Percentiles rank a stretch among this genome's conserved stretches.
Evolutionary conservation across 495 filamentous ascomycete genomes (phyloP).

Genomic region (Rhizodiscina lignyota): DNA sequence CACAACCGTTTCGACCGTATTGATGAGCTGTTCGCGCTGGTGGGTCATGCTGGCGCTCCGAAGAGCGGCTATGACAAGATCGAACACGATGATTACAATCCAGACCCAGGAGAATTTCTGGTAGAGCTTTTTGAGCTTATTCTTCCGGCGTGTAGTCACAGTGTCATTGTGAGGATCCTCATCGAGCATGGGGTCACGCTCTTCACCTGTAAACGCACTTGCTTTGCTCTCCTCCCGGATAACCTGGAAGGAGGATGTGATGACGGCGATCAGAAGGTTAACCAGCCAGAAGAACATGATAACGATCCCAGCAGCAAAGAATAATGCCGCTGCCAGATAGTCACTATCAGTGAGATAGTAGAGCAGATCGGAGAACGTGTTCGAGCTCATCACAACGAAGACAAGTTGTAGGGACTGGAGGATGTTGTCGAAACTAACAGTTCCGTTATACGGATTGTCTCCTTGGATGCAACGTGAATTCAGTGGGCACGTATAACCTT

Average conservation of each 20-base stretch:
- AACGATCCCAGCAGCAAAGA: conserved; percentile 73
- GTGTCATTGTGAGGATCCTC: conserved; percentile 13
- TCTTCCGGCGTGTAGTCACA: conserved; percentile 27
- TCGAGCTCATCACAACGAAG: conserved; percentile 97
- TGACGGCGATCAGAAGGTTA: conserved; percentile 93
- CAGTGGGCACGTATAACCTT: conserved; percentile 81
- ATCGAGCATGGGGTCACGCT: conserved; percentile 28
- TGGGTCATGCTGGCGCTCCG: conserved; percentile 57
- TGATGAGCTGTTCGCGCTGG: conserved; percentile 31
- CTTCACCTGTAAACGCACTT: conserved; percentile 76
- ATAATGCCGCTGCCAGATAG: conserved; percentile 57
- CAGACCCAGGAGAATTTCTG: conserved; percentile 61
- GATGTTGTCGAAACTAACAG: conserved; percentile 91
- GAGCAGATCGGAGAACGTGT: conserved; percentile 87
- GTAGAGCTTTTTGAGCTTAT: conserved; percentile 48
- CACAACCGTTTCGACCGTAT: conserved; percentile 55
- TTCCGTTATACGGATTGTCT: conserved; percentile 65
- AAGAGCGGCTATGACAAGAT: conserved; percentile 54
- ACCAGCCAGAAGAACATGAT: conserved; percentile 95
- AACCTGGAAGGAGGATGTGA: conserved; percentile 96
- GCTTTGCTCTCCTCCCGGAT: conserved; percentile 91
- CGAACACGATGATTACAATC: conserved; percentile 64
- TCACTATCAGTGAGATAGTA: conserved; percentile 87
- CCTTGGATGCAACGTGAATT: conserved; percentile 71
- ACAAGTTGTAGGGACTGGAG: conserved; percentile 79